Evolutionary conservation across 169 alveolate genomes (phyloP).

Genomic region (Eimeria falciformis): DNA sequence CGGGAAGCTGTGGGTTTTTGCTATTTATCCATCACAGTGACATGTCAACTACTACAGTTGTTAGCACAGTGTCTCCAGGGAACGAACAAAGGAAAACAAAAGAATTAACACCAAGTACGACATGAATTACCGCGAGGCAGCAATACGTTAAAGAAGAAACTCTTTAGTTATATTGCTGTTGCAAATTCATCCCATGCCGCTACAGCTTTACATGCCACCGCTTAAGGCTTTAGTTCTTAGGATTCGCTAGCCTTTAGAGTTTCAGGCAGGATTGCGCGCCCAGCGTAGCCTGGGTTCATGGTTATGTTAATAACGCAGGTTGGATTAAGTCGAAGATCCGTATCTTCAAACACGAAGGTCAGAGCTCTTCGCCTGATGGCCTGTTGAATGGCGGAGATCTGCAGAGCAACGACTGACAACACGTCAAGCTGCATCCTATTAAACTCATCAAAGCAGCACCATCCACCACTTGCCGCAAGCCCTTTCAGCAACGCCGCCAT

Average conservation of each 20-base stretch:
- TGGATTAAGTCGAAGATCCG: conserved; percentile 91
- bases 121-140: no score
- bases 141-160: no score
- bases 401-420: conserved; percentile 95
- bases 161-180: no score
- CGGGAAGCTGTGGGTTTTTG: no score
- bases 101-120: neutral
- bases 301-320: conserved; percentile 94
- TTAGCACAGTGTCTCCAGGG: neutral
- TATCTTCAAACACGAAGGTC: conserved; percentile 90
- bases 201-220: no score
- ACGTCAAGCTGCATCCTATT: conserved; percentile 95
- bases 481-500: conserved; percentile 96
- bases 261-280: conserved; percentile 95
- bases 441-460: conserved; percentile 97
- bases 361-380: conserved; percentile 57
- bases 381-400: conserved; percentile 78
- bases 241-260: conserved; percentile 88
- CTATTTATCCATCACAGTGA: no score
- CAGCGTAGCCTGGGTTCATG: conserved; percentile 97
- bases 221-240: no score
- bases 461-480: conserved; percentile 93
- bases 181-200: no score
- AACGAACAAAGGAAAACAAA: neutral
- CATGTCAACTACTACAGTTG: no score